Conservation (phyloP, 1,284 basidiomycete species). For the Moesziomyces globuligerus region DNA sequence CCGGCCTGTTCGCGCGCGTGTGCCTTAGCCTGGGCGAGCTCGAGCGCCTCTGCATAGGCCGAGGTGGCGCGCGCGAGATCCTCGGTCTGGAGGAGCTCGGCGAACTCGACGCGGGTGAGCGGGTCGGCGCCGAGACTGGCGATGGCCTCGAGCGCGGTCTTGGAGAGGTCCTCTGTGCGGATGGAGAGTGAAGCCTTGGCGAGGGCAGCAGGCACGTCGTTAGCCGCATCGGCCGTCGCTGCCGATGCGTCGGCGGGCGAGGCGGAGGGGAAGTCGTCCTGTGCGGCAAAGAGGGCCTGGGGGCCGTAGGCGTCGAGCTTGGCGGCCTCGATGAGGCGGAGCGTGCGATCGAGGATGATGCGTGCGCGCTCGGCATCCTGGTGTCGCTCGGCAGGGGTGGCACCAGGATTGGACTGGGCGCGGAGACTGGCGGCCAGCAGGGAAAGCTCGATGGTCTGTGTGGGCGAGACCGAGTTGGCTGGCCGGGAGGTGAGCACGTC, state of each 20-base stretch:
- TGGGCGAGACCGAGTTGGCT: slow-evolving; percentile 26
- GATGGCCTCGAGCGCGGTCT: slow-evolving; percentile 46
- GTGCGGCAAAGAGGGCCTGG: slow-evolving; percentile 19
- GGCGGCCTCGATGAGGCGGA: slow-evolving; percentile 57
- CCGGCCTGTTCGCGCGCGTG: slow-evolving; percentile 4
- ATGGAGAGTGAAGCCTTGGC: slow-evolving; percentile 44
- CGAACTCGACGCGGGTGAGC: slow-evolving; percentile 55
- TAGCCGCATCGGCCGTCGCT: slow-evolving; percentile 23
- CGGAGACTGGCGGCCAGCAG: slow-evolving; percentile 58
- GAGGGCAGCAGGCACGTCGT: slow-evolving; percentile 36
- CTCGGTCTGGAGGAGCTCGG: slow-evolving; percentile 55
- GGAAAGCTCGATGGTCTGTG: slow-evolving; percentile 53
- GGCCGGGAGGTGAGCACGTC: slow-evolving; percentile 52
- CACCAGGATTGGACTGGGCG: slow-evolving; percentile 56
- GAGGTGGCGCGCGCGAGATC: slow-evolving; percentile 46
- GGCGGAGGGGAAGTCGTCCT: slow-evolving; percentile 34
- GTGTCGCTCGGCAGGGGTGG: slow-evolving; percentile 42
- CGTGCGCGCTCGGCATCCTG: slow-evolving; percentile 54
- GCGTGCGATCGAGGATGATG: slow-evolving; percentile 57
- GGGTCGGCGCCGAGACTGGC: slow-evolving; percentile 52
- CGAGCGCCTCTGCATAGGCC: slow-evolving; percentile 45
- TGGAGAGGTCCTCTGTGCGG: slow-evolving; percentile 47
- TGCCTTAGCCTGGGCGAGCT: slow-evolving; percentile 23
- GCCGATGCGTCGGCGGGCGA: slow-evolving; percentile 12
- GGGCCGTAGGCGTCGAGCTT: slow-evolving; percentile 37